Evolutionary conservation across 2,329 filamentous ascomycete species (phyloP).

Genomic region (Grosmannia serpens): DNA sequence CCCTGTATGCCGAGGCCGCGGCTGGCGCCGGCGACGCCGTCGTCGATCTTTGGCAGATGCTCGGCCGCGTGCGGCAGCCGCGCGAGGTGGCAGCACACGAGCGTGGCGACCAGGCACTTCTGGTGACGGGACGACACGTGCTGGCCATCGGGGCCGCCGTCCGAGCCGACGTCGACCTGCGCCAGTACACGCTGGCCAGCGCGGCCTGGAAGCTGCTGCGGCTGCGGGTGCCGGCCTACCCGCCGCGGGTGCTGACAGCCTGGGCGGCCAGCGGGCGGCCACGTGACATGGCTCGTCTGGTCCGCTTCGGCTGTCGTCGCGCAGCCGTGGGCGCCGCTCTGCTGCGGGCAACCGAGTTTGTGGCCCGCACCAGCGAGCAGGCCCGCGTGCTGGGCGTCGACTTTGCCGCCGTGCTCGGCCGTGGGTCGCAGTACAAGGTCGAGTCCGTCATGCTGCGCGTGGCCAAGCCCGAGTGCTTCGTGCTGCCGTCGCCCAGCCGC

Average conservation of each 20-base stretch:
- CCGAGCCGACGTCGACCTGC: constrained; percentile 78
- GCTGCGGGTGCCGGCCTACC: constrained; percentile 77
- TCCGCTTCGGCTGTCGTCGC: constrained; percentile 67
- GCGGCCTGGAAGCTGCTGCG: constrained; percentile 87
- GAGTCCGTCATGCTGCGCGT: constrained; percentile 98
- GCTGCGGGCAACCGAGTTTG: constrained; percentile 77
- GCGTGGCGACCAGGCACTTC: constrained; percentile 54
- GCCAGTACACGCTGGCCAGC: constrained; percentile 95
- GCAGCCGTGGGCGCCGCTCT: constrained; percentile 82
- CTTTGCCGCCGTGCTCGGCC: constrained; percentile 91
- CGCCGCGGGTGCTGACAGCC: constrained; percentile 62
- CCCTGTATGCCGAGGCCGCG: constrained; percentile 41
- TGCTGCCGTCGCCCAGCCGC: constrained; percentile 78
- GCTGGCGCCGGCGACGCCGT: not conserved
- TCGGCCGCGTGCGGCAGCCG: constrained; percentile 56
- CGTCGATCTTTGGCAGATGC: constrained; percentile 69
- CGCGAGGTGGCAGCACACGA: constrained; percentile 7
- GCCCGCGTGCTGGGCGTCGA: constrained; percentile 86
- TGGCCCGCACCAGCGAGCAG: constrained; percentile 85
- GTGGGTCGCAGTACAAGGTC: constrained; percentile 96
- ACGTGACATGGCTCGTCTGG: constrained; percentile 58
- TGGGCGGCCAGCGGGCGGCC: constrained; percentile 68
- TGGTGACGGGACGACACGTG: constrained; percentile 88
- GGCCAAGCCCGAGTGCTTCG: constrained; percentile 89
- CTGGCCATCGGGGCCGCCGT: constrained; percentile 97